phyloP scores from a whole-genome alignment of 805 yeast species.

The Candida jianshihensis region DNA sequence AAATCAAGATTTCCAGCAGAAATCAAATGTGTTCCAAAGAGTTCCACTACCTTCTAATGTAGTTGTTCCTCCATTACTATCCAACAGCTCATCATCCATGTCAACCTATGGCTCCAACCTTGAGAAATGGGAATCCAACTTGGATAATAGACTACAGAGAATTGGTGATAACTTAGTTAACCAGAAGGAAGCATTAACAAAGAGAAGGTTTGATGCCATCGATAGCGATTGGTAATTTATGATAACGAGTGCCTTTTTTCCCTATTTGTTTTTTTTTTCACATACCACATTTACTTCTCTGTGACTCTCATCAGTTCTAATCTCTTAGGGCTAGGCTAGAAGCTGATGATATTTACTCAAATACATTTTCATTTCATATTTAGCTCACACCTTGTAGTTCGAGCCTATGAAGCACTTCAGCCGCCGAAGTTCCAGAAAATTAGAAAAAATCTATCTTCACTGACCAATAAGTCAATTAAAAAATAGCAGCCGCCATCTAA shows the following conservation, averaged over 20 bases:
- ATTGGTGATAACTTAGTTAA: slow-evolving; percentile 23
- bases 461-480: no score
- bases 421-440: no score
- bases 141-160: slow-evolving; percentile 27
- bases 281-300: not conserved
- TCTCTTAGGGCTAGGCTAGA: no score
- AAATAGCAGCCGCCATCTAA: no score
- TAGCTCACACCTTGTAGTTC: no score
- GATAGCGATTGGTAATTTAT: slow-evolving; percentile 20
- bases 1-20: no score
- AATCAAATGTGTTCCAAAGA: slow-evolving; percentile 24
- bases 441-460: no score
- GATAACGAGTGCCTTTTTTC: not conserved
- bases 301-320: no score
- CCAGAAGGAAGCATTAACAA: slow-evolving; percentile 14
- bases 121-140: slow-evolving; percentile 32
- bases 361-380: no score
- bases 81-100: slow-evolving; percentile 25
- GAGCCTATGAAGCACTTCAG: no score
- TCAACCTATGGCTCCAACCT: slow-evolving; percentile 29
- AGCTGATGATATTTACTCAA: no score
- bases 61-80: slow-evolving; percentile 28
- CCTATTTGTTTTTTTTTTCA: not conserved
- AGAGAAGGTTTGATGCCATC: slow-evolving; percentile 21
- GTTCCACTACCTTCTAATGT: slow-evolving; percentile 28